Conservation (phyloP, 306 rosid species). For the Dicorynia guianensis region DNA sequence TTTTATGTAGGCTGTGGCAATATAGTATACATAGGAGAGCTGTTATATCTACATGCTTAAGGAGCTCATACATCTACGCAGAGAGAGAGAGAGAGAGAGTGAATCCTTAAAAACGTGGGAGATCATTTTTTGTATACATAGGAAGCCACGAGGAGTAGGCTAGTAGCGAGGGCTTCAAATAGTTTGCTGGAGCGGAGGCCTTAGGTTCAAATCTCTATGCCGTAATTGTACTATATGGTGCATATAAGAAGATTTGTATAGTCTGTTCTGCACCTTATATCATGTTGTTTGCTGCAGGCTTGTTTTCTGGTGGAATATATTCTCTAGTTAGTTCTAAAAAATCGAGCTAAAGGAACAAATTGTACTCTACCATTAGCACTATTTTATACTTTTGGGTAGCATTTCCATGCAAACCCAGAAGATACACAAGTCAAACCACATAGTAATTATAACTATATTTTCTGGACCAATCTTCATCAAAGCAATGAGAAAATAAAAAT, state of each 20-base stretch:
- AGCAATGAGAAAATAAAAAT: not conserved
- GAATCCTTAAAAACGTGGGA: no score
- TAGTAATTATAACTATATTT: not conserved
- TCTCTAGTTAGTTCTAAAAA: not conserved
- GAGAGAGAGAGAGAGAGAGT: no score
- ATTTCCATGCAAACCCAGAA: not conserved
- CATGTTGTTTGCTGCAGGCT: not conserved
- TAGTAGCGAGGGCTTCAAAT: no score
- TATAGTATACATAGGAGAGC: no score
- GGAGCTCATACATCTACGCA: no score
- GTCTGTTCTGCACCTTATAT: not conserved
- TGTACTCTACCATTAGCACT: not conserved
- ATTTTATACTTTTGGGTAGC: not conserved
- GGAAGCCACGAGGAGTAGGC: not conserved
- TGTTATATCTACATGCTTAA: no score
- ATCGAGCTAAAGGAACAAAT: not conserved
- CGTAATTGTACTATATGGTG: no score
- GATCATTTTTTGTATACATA: no score
- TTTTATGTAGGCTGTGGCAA: no score
- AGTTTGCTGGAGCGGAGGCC: no score
- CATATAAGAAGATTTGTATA: not conserved
- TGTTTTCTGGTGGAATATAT: not conserved
- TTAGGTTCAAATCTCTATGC: no score
- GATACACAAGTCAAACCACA: not conserved
- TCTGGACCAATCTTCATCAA: constrained; percentile 1